Percentiles rank a stretch among this genome's conserved stretches.
Evolutionary conservation across 495 filamentous ascomycete species (phyloP).

Genomic region (Aspergillus ellipticus): DNA sequence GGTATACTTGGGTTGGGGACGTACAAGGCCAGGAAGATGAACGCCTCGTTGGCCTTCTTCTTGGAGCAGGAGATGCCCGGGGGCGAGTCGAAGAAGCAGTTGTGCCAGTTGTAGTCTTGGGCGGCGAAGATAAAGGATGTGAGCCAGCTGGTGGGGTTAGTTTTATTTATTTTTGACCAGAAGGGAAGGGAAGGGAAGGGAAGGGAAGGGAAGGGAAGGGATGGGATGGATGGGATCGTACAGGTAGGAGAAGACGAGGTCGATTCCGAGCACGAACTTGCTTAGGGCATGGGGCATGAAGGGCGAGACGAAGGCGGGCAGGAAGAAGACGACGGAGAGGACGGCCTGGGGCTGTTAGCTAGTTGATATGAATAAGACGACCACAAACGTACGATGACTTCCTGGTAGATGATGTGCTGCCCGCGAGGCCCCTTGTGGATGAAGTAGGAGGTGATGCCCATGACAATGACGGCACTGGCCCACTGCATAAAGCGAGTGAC

Average conservation of each 20-base stretch:
- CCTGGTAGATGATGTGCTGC: conserved; percentile 49
- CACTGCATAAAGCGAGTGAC: conserved; percentile 40
- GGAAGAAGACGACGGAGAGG: conserved; percentile 55
- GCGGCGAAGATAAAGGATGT: conserved; percentile 58
- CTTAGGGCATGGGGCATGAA: conserved; percentile 40
- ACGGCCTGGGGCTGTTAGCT: conserved; percentile 34
- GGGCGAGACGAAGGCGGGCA: conserved; percentile 53
- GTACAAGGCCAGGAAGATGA: conserved; percentile 61
- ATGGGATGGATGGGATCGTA: conserved; percentile 18
- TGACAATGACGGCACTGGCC: conserved; percentile 57
- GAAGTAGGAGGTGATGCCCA: conserved; percentile 56
- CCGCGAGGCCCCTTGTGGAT: conserved; percentile 40
- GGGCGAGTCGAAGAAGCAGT: conserved; percentile 32
- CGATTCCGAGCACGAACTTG: conserved; percentile 49
- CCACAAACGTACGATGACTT: conserved; percentile 54
- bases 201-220: not conserved
- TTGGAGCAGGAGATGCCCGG: conserved; percentile 25
- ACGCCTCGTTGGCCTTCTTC: conserved; percentile 53
- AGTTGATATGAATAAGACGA: not conserved
- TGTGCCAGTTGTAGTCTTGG: conserved; percentile 46
- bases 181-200: too few species aligned
- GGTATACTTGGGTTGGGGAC: conserved; percentile 6
- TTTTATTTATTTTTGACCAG: conserved; percentile 3
- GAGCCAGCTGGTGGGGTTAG: conserved; percentile 46
- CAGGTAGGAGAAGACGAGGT: conserved; percentile 62